Base-by-base conservation (phyloP, 2,329 filamentous ascomycete species). In the Microcyclosporella mali region DNA sequence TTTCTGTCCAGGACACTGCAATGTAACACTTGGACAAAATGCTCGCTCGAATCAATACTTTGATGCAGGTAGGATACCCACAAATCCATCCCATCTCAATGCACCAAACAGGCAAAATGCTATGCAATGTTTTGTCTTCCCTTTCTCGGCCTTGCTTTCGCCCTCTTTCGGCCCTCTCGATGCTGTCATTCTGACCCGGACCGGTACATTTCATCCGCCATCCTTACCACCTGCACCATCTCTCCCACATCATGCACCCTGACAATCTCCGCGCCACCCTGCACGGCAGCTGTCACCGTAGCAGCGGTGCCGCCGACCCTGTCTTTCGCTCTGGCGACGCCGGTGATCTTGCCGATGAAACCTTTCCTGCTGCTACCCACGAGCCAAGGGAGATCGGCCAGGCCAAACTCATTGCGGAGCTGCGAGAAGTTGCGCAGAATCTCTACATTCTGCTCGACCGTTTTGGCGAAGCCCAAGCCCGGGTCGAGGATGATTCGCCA, bases 401-500 rank as follows among this genome's bases (percentile, higher is more conserved):
- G 65, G 0, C 79, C 81, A 8, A 34, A 16, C 32, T 18, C 16
- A 37, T 38, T 16, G 12, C 62, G 50, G 19, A 97, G 69, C 3
- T 94, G 68, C 51, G 85, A 78, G 4, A 95, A 70, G 1, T 78
- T 68, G 7, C 85, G 73, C 27, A 98, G 69, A 2, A 98, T 69
- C 55, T 88, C 81, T 2, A 95, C 69, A 64, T 95, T 95, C 63
- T 95, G 88, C 31, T 75, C 72, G 41, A 75, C 72, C 1, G 79
- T 82, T 70, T 98, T 98, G 43, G 92, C 88, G 61, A 98, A 98
- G 0, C 92, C 92, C 25, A 98, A 78, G 0, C 92, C 92, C 0
- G 92, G 92, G 62, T 98, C 92, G 1, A 97, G 78, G 27, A 97
- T 81, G 51, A 98, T 94, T 52, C 90, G 85, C 92, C 92, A 98